phyloP scores from a whole-genome alignment of 441 rosid genomes.

The Gossypium gossypioides region DNA sequence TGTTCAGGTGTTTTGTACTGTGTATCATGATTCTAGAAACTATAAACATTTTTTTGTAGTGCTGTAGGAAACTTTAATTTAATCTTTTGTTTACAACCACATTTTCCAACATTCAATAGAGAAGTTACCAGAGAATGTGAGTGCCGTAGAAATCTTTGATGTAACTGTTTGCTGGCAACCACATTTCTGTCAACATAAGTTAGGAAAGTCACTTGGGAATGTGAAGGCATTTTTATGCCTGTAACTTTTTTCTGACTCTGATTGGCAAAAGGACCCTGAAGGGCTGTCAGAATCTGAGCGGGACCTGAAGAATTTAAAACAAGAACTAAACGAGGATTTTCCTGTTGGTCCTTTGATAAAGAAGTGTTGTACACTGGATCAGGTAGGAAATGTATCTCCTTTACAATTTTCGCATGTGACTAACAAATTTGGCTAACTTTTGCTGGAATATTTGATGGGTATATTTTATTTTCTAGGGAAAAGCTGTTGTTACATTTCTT shows the following conservation, averaged over 20 bases:
- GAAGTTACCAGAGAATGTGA: background rate
- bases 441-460: conserved; percentile 8
- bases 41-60: background rate
- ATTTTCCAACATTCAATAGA: background rate
- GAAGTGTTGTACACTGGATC: conserved; percentile 90
- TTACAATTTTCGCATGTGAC: conserved; percentile 1
- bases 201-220: background rate
- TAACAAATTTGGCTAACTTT: background rate
- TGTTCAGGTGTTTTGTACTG: background rate
- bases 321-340: conserved; percentile 67
- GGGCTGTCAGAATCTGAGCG: conserved; percentile 80
- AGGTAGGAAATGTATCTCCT: conserved; percentile 39
- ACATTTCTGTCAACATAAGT: background rate
- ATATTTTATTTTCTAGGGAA: conserved; percentile 44
- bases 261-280: conserved; percentile 54
- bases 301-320: conserved; percentile 72
- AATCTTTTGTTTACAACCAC: background rate
- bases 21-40: background rate
- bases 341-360: conserved; percentile 88
- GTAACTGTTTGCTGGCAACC: background rate
- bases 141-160: background rate
- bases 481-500: conserved; percentile 80
- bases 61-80: background rate
- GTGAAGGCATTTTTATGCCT: background rate
- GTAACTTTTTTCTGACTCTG: conserved; percentile 11